Conservation (phyloP, 2,329 filamentous ascomycete species). For the Samsoniella hepiali region DNA sequence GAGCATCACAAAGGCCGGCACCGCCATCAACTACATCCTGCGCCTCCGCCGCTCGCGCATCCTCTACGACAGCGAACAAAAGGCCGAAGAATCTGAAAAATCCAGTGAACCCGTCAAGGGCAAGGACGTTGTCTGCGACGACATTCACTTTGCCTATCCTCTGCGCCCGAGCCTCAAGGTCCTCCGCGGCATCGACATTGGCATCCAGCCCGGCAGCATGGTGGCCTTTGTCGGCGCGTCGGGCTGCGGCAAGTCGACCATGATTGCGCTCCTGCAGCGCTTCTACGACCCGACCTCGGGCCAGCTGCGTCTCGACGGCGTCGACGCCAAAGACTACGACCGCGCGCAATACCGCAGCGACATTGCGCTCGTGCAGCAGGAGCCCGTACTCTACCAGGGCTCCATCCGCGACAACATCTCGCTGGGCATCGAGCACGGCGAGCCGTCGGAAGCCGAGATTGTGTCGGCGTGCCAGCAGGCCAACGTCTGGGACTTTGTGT, state of each 20-base stretch:
- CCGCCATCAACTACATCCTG: constrained; percentile 49
- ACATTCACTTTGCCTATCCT: constrained; percentile 58
- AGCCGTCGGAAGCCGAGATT: constrained; percentile 38
- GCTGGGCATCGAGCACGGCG: constrained; percentile 39
- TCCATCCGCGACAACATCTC: constrained; percentile 56
- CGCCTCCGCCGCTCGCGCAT: constrained; percentile 34
- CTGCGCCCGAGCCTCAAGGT: constrained; percentile 34
- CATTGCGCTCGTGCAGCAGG: constrained; percentile 41
- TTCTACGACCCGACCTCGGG: constrained; percentile 40
- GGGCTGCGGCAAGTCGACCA: constrained; percentile 59
- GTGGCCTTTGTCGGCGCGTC: constrained; percentile 56
- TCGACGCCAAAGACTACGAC: constrained; percentile 30
- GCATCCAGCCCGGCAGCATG: constrained; percentile 45
- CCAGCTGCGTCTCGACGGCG: constrained; percentile 28
- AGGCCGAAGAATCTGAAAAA: constrained; percentile 19
- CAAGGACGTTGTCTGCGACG: constrained; percentile 44
- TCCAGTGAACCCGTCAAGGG: constrained; percentile 24
- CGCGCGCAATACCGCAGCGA: constrained; percentile 33
- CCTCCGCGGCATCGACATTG: constrained; percentile 38
- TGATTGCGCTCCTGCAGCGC: constrained; percentile 49
- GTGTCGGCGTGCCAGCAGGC: constrained; percentile 50
- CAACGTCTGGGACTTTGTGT: constrained; percentile 55
- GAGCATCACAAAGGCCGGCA: constrained; percentile 48
- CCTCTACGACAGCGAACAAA: constrained; percentile 30
- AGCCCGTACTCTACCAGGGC: constrained; percentile 43